Base-by-base conservation (phyloP, 768 basidiomycete genomes). In the Rhodotorula taiwanensis region DNA sequence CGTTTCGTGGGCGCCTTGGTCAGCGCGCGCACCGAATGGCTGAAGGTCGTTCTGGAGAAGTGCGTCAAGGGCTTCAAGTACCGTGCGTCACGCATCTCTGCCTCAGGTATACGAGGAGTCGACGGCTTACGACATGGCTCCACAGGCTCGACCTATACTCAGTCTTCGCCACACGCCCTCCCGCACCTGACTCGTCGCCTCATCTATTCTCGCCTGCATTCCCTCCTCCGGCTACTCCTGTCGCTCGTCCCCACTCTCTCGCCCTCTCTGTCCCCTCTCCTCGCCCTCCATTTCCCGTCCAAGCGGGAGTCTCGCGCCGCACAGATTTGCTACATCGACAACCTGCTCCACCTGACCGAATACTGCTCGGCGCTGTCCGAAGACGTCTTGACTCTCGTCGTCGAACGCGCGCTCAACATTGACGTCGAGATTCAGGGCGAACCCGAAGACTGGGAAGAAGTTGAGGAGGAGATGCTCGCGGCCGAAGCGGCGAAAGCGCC, bases 381-480 rank as follows among this genome's bases (percentile, higher is more conserved):
- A 66, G 85, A 84, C 69, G 84, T 97, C 45, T 78, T 97, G 39
- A 86, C 85, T 4, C 85, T 86, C 0, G 88, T 97, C 39, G 82
- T 99, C 28, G 92, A 95, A 75, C 84, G 91, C n/a, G 87, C 91
- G 33, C 85, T 98, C 36, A 86, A 93, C 76, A 92, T 99, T 61
- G 95, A 99, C 75, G 94, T 95, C 31, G 94, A 99, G 76, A 92
- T 99, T 36, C 93, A 95, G 74, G 87, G 90, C n/a, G 91, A 93
- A 72, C 73, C 91, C 6, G 93, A 97, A 73, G 90, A 95, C 69
- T 78, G 93, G 7, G 92, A 94, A 71, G 87, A 87, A 5, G 79
- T 81, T 20, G 82, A 81, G 23, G 72, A 70, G 47, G 69, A 63
- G 55, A 45, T 62, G 49, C 49, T 57, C 4, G 75, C 72, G 15